Conservation (phyloP, 306 rosid species). For the Canavalia gladiata region DNA sequence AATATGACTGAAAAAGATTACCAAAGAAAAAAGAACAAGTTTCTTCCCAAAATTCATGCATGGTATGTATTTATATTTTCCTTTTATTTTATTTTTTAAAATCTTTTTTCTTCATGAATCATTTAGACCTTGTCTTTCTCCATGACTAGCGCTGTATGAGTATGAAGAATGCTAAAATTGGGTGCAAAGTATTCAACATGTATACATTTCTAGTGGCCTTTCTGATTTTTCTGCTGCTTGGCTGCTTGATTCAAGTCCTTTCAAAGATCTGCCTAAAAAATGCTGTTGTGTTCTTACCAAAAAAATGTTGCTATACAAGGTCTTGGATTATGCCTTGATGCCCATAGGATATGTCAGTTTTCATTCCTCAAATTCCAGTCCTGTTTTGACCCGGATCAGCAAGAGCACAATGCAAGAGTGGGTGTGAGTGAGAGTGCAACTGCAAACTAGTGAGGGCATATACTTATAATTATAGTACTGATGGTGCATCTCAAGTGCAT, state of each 20-base stretch:
- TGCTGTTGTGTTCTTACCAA: background rate
- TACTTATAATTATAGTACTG: background rate
- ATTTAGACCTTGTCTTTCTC: slow-evolving; percentile 15
- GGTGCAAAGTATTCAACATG: background rate
- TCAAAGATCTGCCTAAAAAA: background rate
- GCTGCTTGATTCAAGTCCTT: background rate
- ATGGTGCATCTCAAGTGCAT: slow-evolving; percentile 5
- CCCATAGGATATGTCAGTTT: slow-evolving; percentile 1
- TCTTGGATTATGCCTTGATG: background rate
- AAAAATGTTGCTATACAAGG: background rate
- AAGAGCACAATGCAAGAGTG: background rate
- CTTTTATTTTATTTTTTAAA: background rate
- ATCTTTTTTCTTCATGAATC: slow-evolving; percentile 14
- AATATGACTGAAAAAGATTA: slow-evolving; percentile 98
- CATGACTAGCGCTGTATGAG: background rate
- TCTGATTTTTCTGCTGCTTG: background rate
- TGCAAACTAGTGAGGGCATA: background rate
- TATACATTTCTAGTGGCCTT: background rate
- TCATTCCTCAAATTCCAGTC: slow-evolving; percentile 5
- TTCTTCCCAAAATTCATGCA: slow-evolving; percentile 96
- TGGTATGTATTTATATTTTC: slow-evolving; percentile 63
- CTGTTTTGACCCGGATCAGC: background rate
- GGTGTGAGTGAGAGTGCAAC: background rate
- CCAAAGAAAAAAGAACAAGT: slow-evolving; percentile 96
- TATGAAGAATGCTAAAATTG: slow-evolving; percentile 3